phyloP scores from a whole-genome alignment of 2,329 filamentous ascomycete genomes.

The Calonectria honghensis region DNA sequence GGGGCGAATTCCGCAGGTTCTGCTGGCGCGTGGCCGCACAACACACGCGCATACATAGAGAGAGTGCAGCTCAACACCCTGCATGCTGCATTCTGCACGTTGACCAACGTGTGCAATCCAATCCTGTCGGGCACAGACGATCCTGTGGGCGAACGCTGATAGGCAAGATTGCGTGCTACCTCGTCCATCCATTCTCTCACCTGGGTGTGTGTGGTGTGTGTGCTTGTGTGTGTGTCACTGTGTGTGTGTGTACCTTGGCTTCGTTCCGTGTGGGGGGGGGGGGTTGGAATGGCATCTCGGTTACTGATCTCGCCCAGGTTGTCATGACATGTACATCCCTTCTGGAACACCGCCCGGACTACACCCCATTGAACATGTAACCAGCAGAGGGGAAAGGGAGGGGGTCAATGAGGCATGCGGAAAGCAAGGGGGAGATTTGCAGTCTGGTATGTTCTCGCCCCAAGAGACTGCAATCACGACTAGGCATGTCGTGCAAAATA shows the following conservation, averaged over 20 bases:
- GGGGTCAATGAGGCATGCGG: conserved; percentile 11
- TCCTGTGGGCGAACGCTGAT: conserved; percentile 19
- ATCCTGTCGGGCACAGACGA: conserved; percentile 13
- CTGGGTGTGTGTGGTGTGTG: not conserved
- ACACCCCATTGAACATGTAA: conserved; percentile 14
- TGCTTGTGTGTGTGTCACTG: not conserved
- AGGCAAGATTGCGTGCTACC: conserved; percentile 23
- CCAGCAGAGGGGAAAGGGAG: not conserved
- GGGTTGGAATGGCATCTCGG: conserved; percentile 29
- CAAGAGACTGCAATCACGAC: conserved; percentile 7
- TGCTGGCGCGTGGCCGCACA: conserved; percentile 31
- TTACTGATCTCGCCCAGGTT: conserved; percentile 29
- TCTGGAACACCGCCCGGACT: conserved; percentile 23
- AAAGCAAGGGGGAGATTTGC: conserved; percentile 2
- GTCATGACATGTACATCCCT: conserved; percentile 28
- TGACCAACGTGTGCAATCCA: conserved; percentile 25
- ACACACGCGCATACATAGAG: conserved; percentile 40
- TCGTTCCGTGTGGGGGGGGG: conserved; percentile 24
- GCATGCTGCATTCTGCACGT: conserved; percentile 30
- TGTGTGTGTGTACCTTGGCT: not conserved
- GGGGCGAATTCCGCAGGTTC: conserved; percentile 21
- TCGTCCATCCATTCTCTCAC: conserved; percentile 5
- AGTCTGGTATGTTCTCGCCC: conserved; percentile 16
- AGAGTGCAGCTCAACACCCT: conserved; percentile 26
- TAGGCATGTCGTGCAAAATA: conserved; percentile 5